Percentiles rank a stretch among this genome's conserved stretches.
Conservation (phyloP, 371 early-diverging fungal genomes). For the Mortierella sp. region DNA sequence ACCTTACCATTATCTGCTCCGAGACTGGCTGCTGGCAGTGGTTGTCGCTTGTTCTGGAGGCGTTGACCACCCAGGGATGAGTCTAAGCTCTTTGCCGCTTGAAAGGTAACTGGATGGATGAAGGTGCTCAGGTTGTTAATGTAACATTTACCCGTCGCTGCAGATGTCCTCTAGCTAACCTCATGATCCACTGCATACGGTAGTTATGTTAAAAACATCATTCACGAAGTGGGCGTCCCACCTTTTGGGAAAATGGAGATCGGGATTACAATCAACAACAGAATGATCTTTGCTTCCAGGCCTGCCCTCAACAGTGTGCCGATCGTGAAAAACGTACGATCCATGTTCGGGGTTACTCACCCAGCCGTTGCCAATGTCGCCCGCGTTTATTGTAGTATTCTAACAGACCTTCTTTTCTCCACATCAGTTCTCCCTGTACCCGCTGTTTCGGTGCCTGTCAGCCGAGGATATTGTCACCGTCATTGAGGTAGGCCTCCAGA, state of each 20-base stretch:
- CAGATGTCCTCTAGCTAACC: not conserved
- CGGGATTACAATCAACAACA: constrained; percentile 72
- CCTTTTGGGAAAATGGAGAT: constrained; percentile 88
- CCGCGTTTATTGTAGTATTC: not conserved
- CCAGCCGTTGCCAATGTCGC: not conserved
- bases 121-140: not conserved
- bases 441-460: constrained; percentile 81
- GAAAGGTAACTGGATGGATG: constrained; percentile 59
- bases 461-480: constrained; percentile 78
- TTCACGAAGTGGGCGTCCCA: constrained; percentile 83
- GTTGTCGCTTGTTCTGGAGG: constrained; percentile 73
- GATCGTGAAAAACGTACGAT: constrained; percentile 80
- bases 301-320: constrained; percentile 86
- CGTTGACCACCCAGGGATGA: constrained; percentile 61
- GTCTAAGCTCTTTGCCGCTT: constrained; percentile 59
- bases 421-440: constrained; percentile 82
- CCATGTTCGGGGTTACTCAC: not conserved
- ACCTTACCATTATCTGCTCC: constrained; percentile 81
- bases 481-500: constrained; percentile 62
- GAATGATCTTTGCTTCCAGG: constrained; percentile 77
- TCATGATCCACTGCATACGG: not conserved
- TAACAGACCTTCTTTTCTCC: not conserved
- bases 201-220: constrained; percentile 74
- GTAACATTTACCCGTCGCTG: not conserved
- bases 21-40: constrained; percentile 83